These are phyloP conservation scores for Claviceps sp. DNA, from an alignment of 2,329 filamentous ascomycete genomes.

Conservation along the genomic window DNA sequence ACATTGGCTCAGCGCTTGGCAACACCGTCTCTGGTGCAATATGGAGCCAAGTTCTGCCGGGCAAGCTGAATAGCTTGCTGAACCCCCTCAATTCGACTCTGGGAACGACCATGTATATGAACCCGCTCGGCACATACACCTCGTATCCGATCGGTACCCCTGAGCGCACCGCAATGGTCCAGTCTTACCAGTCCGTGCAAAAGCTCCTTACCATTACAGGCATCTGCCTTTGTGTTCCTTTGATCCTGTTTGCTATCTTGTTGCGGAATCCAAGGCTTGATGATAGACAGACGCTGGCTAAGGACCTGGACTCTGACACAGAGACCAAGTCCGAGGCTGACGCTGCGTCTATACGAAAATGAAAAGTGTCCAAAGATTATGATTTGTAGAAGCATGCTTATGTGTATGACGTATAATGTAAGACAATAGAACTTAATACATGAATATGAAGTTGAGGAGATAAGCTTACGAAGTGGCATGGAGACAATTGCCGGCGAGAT, in stretches of 20 bases:
- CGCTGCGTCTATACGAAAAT: not conserved
- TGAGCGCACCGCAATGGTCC: slow-evolving; percentile 41
- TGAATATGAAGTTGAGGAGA: not conserved
- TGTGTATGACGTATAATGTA: not conserved
- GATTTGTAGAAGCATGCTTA: not conserved
- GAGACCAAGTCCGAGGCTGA: slow-evolving; percentile 1
- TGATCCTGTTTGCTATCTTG: slow-evolving; percentile 29
- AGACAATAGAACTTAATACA: not conserved
- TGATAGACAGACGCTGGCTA: slow-evolving; percentile 29
- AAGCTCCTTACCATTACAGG: slow-evolving; percentile 33
- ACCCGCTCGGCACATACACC: slow-evolving; percentile 42
- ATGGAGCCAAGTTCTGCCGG: slow-evolving; percentile 44
- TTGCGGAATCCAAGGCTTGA: slow-evolving; percentile 34
- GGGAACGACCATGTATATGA: slow-evolving; percentile 45
- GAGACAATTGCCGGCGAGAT: not conserved
- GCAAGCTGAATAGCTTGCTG: slow-evolving; percentile 34
- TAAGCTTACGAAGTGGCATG: not conserved
- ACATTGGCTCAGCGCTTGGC: slow-evolving; percentile 45
- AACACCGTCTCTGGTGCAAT: slow-evolving; percentile 45
- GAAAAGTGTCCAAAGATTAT: not conserved
- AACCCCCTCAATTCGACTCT: slow-evolving; percentile 21
- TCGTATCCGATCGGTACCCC: slow-evolving; percentile 36
- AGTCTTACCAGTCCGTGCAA: slow-evolving; percentile 33
- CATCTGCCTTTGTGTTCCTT: slow-evolving; percentile 33
- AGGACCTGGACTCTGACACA: slow-evolving; percentile 12